phyloP scores from a whole-genome alignment of 2,329 filamentous ascomycete species.

The Sarocladium kiliense region DNA sequence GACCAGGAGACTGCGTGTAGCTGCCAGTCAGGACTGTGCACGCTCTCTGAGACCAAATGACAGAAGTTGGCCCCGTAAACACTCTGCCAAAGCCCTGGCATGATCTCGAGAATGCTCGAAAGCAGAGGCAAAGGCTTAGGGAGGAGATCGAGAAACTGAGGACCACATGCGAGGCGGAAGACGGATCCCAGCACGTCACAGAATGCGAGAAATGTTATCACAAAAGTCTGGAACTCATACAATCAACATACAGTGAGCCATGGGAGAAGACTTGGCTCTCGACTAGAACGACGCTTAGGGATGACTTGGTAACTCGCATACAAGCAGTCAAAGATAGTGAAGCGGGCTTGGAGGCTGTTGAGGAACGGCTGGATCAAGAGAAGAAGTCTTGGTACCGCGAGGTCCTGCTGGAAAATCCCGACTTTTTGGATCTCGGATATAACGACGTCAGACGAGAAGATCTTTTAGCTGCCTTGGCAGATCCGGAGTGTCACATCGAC shows the following conservation, averaged over 20 bases:
- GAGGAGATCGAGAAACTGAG: slow-evolving; percentile 38
- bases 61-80: slow-evolving; percentile 15
- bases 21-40: too few relatives aligned
- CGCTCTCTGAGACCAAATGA: too few relatives aligned
- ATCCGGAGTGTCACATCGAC: slow-evolving; percentile 30
- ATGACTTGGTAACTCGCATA: neutral
- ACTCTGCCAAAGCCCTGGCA: slow-evolving; percentile 34
- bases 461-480: slow-evolving; percentile 29
- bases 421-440: slow-evolving; percentile 29
- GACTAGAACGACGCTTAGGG: slow-evolving; percentile 15
- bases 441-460: slow-evolving; percentile 24
- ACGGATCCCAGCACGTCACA: slow-evolving; percentile 34
- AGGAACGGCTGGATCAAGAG: slow-evolving; percentile 44
- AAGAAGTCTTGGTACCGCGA: slow-evolving; percentile 50
- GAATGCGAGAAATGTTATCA: slow-evolving; percentile 45
- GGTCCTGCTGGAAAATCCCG: slow-evolving; percentile 32
- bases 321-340: neutral
- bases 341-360: slow-evolving; percentile 36
- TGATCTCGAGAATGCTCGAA: slow-evolving; percentile 27
- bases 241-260: neutral
- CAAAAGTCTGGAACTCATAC: slow-evolving; percentile 41
- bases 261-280: slow-evolving; percentile 39
- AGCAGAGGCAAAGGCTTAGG: slow-evolving; percentile 29
- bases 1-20: too few relatives aligned
- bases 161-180: slow-evolving; percentile 30